Evolutionary conservation across 306 rosid species (phyloP).

Genomic region (Luffa acutangula): DNA sequence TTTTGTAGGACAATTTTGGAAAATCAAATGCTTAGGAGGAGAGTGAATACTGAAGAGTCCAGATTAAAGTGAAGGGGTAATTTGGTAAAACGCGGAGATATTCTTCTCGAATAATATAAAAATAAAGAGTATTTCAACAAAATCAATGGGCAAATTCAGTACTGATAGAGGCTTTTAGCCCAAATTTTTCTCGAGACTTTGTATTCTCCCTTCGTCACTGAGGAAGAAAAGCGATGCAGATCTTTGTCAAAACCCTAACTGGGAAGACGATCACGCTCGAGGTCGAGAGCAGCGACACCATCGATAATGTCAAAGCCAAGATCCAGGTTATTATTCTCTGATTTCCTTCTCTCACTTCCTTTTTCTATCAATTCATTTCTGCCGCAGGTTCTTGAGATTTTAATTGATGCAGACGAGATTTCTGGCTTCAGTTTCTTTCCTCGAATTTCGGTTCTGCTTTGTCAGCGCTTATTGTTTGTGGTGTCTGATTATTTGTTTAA

Average conservation of each 20-base stretch:
- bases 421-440: not conserved
- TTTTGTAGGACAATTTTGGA: too few species aligned
- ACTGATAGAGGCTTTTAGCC: not conserved
- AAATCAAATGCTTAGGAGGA: too few species aligned
- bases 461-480: not conserved
- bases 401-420: not conserved
- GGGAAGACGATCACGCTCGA: slow-evolving; percentile 47
- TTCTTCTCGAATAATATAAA: not conserved
- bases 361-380: not conserved
- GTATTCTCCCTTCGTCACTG: not conserved
- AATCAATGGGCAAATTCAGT: not conserved
- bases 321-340: slow-evolving; percentile 22
- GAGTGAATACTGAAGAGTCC: not conserved
- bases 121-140: not conserved
- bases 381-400: not conserved
- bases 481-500: not conserved
- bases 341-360: not conserved
- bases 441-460: not conserved
- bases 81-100: not conserved
- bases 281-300: slow-evolving; percentile 43
- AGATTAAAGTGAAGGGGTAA: not conserved
- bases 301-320: slow-evolving; percentile 44
- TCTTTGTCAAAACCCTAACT: slow-evolving; percentile 37
- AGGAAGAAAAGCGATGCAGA: slow-evolving; percentile 27
- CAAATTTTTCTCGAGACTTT: not conserved